These are phyloP conservation scores for Lactuca saligna DNA, from an alignment of 129 eudicot genomes.

Conservation along the genomic window DNA sequence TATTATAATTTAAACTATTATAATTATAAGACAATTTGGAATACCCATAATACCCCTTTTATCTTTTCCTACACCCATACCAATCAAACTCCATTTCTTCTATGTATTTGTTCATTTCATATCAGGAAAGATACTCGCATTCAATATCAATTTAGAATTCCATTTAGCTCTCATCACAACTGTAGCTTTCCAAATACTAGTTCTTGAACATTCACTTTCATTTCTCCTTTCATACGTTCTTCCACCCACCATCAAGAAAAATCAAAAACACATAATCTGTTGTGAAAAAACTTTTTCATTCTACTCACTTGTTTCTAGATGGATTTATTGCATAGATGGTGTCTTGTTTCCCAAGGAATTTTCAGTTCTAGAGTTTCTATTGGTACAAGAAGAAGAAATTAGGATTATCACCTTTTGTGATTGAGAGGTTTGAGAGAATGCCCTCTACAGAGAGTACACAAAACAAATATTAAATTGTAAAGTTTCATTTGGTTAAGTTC, in stretches of 20 bases:
- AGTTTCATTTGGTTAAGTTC: too few species aligned
- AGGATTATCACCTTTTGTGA: slow-evolving; percentile 42
- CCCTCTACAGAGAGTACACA: too few species aligned
- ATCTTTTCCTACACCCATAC: slow-evolving; percentile 55
- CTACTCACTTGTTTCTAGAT: slow-evolving; percentile 87
- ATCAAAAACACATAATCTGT: slow-evolving; percentile 72
- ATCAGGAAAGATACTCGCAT: slow-evolving; percentile 70
- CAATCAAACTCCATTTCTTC: slow-evolving; percentile 71
- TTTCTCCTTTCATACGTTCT: slow-evolving; percentile 94
- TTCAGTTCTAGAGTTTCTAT: slow-evolving; percentile 26
- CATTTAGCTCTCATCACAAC: slow-evolving; percentile 88
- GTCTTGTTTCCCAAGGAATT: slow-evolving; percentile 49
- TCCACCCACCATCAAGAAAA: slow-evolving; percentile 77
- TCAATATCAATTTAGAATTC: slow-evolving; percentile 65
- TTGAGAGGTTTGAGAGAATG: slow-evolving; percentile 4
- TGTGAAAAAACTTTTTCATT: slow-evolving; percentile 62
- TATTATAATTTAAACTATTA: too few species aligned
- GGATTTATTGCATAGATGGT: slow-evolving; percentile 71
- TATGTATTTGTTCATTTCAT: slow-evolving; percentile 93
- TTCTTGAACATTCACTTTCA: slow-evolving; percentile 63
- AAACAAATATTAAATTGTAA: slow-evolving; percentile 46
- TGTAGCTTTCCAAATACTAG: slow-evolving; percentile 59
- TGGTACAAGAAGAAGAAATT: slow-evolving; percentile 46
- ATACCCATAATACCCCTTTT: too few species aligned
- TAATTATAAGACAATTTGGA: too few species aligned